Conservation (phyloP, 345 rosid genomes). For the Sisymbrium altissimum region DNA sequence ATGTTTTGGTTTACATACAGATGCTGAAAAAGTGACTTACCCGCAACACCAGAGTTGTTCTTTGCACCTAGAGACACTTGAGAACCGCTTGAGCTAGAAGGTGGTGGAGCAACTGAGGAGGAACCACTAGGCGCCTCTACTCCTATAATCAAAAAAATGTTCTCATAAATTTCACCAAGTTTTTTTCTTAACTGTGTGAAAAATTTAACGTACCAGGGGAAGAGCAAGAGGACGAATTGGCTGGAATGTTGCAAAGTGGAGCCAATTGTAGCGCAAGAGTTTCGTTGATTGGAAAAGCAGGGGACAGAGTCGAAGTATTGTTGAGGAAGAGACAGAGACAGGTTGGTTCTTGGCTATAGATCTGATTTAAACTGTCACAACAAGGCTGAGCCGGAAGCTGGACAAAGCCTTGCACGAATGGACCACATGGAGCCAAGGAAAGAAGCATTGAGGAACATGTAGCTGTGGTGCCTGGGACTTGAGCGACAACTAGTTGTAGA, state of each 20-base stretch:
- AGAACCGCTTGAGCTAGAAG: conserved; percentile 39
- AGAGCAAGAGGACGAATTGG: conserved; percentile 51
- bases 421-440: conserved; percentile 60
- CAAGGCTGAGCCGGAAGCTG: conserved; percentile 54
- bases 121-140: conserved; percentile 28
- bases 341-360: conserved; percentile 47
- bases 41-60: conserved; percentile 42
- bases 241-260: conserved; percentile 47
- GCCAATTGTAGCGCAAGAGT: conserved; percentile 66
- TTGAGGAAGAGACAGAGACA: conserved; percentile 76
- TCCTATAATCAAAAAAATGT: conserved; percentile 21
- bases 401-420: conserved; percentile 61
- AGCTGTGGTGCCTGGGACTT: conserved; percentile 33
- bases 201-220: conserved; percentile 13
- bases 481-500: conserved; percentile 32
- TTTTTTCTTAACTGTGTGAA: not conserved
- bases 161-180: not conserved
- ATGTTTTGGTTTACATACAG: conserved; percentile 4
- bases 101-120: conserved; percentile 40
- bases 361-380: conserved; percentile 60
- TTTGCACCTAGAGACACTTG: conserved; percentile 43
- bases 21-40: conserved; percentile 27
- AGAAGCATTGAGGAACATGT: conserved; percentile 59
- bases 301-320: conserved; percentile 37
- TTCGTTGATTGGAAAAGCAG: conserved; percentile 59